Base-by-base conservation (phyloP, 306 rosid species). In the Adenanthera pavonina region DNA sequence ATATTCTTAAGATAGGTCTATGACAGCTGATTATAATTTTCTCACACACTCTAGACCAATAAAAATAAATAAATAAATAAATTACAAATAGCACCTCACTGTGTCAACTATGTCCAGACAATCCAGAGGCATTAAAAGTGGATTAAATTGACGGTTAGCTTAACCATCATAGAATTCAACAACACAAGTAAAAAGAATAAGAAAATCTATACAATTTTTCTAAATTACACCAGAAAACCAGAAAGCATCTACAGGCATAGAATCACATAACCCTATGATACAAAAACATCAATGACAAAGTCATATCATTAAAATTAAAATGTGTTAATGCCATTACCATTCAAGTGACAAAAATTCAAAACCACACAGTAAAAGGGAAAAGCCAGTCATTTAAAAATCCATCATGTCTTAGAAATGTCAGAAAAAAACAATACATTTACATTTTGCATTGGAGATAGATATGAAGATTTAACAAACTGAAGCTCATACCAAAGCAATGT, bases 401-500 rank as follows among this genome's bases (percentile, higher is more conserved):
- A 66, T 64, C 12, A 19, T 33, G 30, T 77, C 61, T 78, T 43
- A 69, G 61, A 72, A 69, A 47, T 47, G 57, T 17, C 51, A 82
- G 68, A 83, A 69, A 8, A 1, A 66, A 77, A 47, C 43, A 80
- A 44, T n/a, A 47, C 19, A 72, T 73, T 48, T 49, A 85, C 52
- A 68, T 33, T 65, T 67, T 59, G 75, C 56, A 61, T 5, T 70
- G 53, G 52, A 8, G 76, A 34, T 43, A 69, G 59, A 10, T 54
- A 56, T 14, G 44, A 75, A 74, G 72, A 6, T 76, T 40, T 67
- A 62, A 74, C 69, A 87, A 36, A 54, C 72, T 56, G 51, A 83
- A 35, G 4, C 2, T 2, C 46, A 75, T 41, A 52, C 7, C 59
- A 59, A 0, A 46, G 69, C 36, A 38, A 35, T 46, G 56, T 15